Conservation (phyloP, 306 rosid species). For the Pachyrhizus erosus region DNA sequence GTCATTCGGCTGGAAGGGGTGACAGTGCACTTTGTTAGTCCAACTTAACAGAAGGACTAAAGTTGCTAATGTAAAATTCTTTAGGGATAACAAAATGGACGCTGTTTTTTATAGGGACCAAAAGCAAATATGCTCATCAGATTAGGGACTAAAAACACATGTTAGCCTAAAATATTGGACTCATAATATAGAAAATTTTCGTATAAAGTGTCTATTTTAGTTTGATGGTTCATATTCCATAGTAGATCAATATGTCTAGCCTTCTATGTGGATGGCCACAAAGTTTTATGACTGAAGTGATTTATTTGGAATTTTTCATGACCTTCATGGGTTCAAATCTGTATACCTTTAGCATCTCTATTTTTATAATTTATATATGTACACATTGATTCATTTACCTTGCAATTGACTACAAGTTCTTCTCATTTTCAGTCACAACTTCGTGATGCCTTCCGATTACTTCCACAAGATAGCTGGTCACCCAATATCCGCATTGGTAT, state of each 20-base stretch:
- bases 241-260: background rate
- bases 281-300: conserved; percentile 6
- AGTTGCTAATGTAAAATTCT: too few species aligned
- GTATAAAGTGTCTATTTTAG: conserved; percentile 19
- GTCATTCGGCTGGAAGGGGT: too few species aligned
- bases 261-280: conserved; percentile 12
- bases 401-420: conserved; percentile 38
- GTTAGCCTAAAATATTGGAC: background rate
- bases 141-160: too few species aligned
- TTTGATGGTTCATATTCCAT: conserved; percentile 21
- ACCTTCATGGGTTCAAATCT: conserved; percentile 20
- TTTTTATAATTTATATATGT: conserved; percentile 16
- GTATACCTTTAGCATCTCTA: background rate
- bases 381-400: conserved; percentile 27
- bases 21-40: too few species aligned
- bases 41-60: too few species aligned
- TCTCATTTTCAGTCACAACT: conserved; percentile 59
- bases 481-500: conserved; percentile 69
- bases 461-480: conserved; percentile 65
- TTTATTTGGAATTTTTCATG: conserved; percentile 17
- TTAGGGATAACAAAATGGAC: too few species aligned
- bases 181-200: background rate
- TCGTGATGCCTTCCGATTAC: conserved; percentile 55
- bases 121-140: too few species aligned
- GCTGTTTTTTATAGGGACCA: too few species aligned